Percentiles rank a stretch among this genome's conserved stretches.
Evolutionary conservation across 441 rosid species (phyloP).

Genomic region (Erodium chrysanthum): DNA sequence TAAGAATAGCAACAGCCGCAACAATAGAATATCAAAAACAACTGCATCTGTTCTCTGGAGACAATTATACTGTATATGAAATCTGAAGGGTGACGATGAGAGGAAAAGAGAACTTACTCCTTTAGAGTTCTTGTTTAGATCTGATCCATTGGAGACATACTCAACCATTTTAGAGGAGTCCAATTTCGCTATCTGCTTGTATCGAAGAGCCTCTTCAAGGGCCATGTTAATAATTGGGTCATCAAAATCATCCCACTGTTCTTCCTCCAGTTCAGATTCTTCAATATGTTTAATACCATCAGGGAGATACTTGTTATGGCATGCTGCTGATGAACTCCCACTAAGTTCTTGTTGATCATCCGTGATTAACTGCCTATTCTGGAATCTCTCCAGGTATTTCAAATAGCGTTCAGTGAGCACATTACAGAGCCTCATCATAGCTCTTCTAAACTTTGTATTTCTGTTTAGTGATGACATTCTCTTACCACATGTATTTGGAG

Average conservation of each 20-base stretch:
- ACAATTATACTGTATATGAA: not conserved
- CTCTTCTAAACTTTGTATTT: conserved; percentile 49
- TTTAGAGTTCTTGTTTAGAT: not conserved
- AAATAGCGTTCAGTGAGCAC: conserved; percentile 64
- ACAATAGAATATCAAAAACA: not conserved
- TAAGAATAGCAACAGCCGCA: not conserved
- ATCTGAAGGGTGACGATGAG: not conserved
- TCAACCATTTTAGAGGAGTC: conserved; percentile 39
- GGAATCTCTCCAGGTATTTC: conserved; percentile 49
- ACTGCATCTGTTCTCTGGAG: not conserved
- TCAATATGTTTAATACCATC: conserved; percentile 28
- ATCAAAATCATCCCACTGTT: conserved; percentile 80
- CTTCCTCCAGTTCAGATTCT: conserved; percentile 34
- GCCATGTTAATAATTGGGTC: conserved; percentile 44
- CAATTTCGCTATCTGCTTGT: conserved; percentile 57
- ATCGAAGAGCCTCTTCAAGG: conserved; percentile 55
- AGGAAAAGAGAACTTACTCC: not conserved
- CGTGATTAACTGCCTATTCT: conserved; percentile 26
- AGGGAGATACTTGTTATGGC: conserved; percentile 19
- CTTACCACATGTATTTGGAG: conserved; percentile 53
- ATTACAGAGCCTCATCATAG: conserved; percentile 75
- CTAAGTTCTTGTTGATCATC: conserved; percentile 31
- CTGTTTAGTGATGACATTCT: conserved; percentile 53
- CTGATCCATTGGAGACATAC: conserved; percentile 23
- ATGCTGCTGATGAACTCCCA: conserved; percentile 25